phyloP scores from a whole-genome alignment of 2,329 filamentous ascomycete species.

The Exophiala phaeomuriformis region DNA sequence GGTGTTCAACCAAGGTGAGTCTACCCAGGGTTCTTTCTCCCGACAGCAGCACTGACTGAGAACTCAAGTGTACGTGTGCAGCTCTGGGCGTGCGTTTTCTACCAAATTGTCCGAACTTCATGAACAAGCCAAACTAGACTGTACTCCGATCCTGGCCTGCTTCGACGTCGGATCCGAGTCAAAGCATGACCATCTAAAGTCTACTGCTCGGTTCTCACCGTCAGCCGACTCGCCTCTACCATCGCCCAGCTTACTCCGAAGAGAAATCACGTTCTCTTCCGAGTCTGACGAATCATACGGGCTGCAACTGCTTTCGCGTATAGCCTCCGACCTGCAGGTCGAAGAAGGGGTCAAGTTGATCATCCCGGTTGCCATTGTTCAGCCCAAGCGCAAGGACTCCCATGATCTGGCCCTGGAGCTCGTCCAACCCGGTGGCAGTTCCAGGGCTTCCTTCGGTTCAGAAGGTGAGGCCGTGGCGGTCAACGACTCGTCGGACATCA shows the following conservation, averaged over 20 bases:
- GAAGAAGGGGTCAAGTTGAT: slow-evolving; percentile 44
- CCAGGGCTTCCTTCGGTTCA: slow-evolving; percentile 18
- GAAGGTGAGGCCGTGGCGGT: slow-evolving; percentile 22
- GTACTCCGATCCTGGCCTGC: slow-evolving; percentile 50
- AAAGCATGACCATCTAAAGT: slow-evolving; percentile 31
- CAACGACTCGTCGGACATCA: slow-evolving; percentile 32
- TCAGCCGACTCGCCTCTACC: slow-evolving; percentile 30
- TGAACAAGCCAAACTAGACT: slow-evolving; percentile 35
- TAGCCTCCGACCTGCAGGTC: slow-evolving; percentile 45
- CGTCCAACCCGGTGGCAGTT: slow-evolving; percentile 6
- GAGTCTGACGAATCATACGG: slow-evolving; percentile 44
- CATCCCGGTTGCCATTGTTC: slow-evolving; percentile 44
- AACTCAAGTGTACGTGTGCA: slow-evolving; percentile 47
- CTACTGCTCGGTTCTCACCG: slow-evolving; percentile 30
- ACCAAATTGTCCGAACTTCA: slow-evolving; percentile 46
- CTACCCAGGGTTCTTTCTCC: neutral
- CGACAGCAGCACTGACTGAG: slow-evolving; percentile 1
- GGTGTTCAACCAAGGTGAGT: slow-evolving; percentile 48
- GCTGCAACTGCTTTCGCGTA: slow-evolving; percentile 41
- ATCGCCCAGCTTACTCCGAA: slow-evolving; percentile 27
- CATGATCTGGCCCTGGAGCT: slow-evolving; percentile 16
- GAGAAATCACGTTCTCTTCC: slow-evolving; percentile 38
- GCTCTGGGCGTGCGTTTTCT: slow-evolving; percentile 47
- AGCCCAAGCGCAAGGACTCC: slow-evolving; percentile 28
- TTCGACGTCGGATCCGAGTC: slow-evolving; percentile 46